phyloP scores from a whole-genome alignment of 805 yeast genomes.

The Candida stauntonica region DNA sequence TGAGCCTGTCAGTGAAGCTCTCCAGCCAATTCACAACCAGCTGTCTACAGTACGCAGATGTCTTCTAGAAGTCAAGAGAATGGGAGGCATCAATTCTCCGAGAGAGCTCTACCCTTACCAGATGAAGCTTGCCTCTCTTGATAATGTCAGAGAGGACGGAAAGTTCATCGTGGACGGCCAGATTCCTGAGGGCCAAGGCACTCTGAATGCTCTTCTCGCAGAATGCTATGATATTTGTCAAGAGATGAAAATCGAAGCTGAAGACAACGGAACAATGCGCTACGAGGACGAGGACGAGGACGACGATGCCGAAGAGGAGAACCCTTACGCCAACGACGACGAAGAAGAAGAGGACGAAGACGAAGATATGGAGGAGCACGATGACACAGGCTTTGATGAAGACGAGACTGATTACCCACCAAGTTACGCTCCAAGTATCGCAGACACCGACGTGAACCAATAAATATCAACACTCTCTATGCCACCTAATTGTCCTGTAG shows the following conservation, averaged over 20 bases:
- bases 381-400: slow-evolving; percentile 25
- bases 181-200: slow-evolving; percentile 97
- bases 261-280: slow-evolving; percentile 31
- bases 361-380: slow-evolving; percentile 16
- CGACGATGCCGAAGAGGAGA: slow-evolving; percentile 13
- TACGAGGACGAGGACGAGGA: slow-evolving; percentile 27
- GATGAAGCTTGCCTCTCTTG: slow-evolving; percentile 86
- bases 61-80: slow-evolving; percentile 79
- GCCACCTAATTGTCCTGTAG: too few relatives aligned
- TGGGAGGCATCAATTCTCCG: slow-evolving; percentile 85
- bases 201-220: slow-evolving; percentile 83
- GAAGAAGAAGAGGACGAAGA: slow-evolving; percentile 28
- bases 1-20: slow-evolving; percentile 93
- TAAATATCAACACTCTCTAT: background rate
- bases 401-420: slow-evolving; percentile 28
- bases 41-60: slow-evolving; percentile 88
- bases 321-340: slow-evolving; percentile 30
- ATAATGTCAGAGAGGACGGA: slow-evolving; percentile 84
- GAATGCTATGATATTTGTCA: slow-evolving; percentile 93
- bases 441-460: slow-evolving; percentile 11
- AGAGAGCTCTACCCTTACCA: slow-evolving; percentile 95
- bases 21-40: slow-evolving; percentile 92
- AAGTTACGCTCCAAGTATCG: slow-evolving; percentile 25
- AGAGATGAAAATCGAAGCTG: slow-evolving; percentile 83
- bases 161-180: slow-evolving; percentile 84